Evolutionary conservation across 2,329 filamentous ascomycete genomes (phyloP).

Genomic region (Fusarium tupiense): DNA sequence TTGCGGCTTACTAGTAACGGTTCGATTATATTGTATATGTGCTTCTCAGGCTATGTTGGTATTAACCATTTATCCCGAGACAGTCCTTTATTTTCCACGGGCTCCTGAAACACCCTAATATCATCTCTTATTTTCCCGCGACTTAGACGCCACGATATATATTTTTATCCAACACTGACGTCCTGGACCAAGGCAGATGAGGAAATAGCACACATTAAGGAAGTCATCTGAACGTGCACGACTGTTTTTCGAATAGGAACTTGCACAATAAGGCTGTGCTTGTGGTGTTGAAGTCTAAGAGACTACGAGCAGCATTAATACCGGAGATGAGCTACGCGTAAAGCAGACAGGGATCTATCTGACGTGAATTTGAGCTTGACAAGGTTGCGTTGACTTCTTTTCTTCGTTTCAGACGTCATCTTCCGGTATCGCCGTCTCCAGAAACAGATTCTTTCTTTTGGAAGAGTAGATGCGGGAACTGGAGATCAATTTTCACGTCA

Average conservation of each 20-base stretch:
- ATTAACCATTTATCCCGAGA: constrained; percentile 23
- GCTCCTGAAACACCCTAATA: constrained; percentile 41
- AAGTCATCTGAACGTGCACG: not conserved
- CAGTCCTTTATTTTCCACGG: constrained; percentile 6
- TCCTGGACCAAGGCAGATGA: not conserved
- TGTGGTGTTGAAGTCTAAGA: constrained; percentile 3
- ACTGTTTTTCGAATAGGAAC: not conserved
- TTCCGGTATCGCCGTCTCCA: constrained; percentile 36
- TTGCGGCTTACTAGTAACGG: not conserved
- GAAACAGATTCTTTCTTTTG: constrained; percentile 11
- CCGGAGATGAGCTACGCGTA: constrained; percentile 43
- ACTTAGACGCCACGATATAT: constrained; percentile 3
- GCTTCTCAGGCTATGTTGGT: not conserved
- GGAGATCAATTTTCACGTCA: not conserved
- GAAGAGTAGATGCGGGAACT: not conserved
- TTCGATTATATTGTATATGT: not conserved
- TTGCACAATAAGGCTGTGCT: not conserved
- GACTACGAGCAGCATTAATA: constrained; percentile 35
- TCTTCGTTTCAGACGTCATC: constrained; percentile 44
- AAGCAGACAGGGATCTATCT: constrained; percentile 40
- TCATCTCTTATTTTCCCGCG: constrained; percentile 11
- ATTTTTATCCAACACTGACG: not conserved
- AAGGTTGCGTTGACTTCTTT: constrained; percentile 27
- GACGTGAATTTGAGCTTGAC: constrained; percentile 44
- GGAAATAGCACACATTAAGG: not conserved